These are phyloP conservation scores for Apiospora marii DNA, from an alignment of 2,329 filamentous ascomycete species.

Conservation along the genomic window DNA sequence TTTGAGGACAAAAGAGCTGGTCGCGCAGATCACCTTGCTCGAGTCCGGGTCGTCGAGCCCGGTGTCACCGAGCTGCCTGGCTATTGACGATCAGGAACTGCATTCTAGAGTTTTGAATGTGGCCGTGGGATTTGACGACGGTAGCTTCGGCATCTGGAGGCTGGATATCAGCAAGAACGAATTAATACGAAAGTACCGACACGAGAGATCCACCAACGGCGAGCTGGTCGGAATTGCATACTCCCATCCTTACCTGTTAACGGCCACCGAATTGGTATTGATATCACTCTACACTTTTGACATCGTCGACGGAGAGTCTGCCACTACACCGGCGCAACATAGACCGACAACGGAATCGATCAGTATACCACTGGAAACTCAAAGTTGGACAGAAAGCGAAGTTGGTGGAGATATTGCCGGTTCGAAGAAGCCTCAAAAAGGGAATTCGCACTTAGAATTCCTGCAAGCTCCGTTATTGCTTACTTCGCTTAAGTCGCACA, in stretches of 20 bases:
- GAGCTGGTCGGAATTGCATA: constrained; percentile 75
- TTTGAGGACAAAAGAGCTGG: constrained; percentile 66
- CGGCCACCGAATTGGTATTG: constrained; percentile 76
- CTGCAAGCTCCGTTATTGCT: constrained; percentile 64
- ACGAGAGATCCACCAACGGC: constrained; percentile 69
- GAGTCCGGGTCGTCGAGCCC: constrained; percentile 29
- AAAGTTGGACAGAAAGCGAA: not conserved
- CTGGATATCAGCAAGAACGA: constrained; percentile 55
- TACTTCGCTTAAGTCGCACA: constrained; percentile 82
- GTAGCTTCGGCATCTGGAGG: constrained; percentile 74
- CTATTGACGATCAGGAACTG: constrained; percentile 64
- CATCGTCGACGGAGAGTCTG: not conserved
- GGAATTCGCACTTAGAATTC: not conserved
- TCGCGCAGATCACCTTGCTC: constrained; percentile 58
- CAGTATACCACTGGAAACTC: not conserved
- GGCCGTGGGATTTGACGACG: constrained; percentile 74
- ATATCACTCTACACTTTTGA: constrained; percentile 79
- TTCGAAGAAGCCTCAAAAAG: not conserved
- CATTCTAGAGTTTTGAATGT: constrained; percentile 61
- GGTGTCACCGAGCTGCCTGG: constrained; percentile 66
- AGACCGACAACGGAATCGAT: not conserved
- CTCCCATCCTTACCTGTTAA: constrained; percentile 78
- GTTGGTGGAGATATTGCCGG: not conserved
- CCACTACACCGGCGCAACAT: not conserved
- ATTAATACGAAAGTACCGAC: constrained; percentile 63